Evolutionary conservation across 306 rosid genomes (phyloP).

Genomic region (Gynostemma pentaphyllum): DNA sequence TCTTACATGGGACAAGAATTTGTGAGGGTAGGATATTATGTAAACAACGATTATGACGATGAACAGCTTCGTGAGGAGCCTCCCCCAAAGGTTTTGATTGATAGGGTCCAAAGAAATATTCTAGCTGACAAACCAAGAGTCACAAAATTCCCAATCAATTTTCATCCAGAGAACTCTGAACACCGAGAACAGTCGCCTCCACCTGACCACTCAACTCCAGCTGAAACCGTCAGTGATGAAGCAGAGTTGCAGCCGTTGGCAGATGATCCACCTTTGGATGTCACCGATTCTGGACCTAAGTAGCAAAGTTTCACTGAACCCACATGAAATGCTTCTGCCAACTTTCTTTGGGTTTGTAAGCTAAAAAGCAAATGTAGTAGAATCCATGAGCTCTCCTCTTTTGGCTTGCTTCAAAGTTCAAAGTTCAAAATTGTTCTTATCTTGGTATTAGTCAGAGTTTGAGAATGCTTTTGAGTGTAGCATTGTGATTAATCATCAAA

Average conservation of each 20-base stretch:
- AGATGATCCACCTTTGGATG: background rate
- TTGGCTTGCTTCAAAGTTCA: no score
- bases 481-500: no score
- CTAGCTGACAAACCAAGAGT: conserved; percentile 91
- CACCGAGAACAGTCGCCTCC: background rate
- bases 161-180: conserved; percentile 30
- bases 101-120: conserved; percentile 79
- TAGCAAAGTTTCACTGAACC: no score
- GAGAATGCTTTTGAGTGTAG: no score
- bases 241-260: background rate
- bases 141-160: conserved; percentile 73
- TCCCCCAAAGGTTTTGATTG: conserved; percentile 57
- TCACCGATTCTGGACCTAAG: conserved; percentile 3
- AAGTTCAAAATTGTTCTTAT: no score
- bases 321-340: no score
- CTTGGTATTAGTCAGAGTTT: no score
- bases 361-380: conserved; percentile 1
- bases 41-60: conserved; percentile 87
- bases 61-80: conserved; percentile 94
- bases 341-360: conserved; percentile 4
- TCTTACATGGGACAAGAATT: conserved; percentile 88
- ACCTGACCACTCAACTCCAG: background rate
- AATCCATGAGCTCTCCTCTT: no score
- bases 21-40: conserved; percentile 79
- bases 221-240: background rate